Conservation (phyloP, 352 stramenopile genomes). For the Peronospora tabacina region DNA sequence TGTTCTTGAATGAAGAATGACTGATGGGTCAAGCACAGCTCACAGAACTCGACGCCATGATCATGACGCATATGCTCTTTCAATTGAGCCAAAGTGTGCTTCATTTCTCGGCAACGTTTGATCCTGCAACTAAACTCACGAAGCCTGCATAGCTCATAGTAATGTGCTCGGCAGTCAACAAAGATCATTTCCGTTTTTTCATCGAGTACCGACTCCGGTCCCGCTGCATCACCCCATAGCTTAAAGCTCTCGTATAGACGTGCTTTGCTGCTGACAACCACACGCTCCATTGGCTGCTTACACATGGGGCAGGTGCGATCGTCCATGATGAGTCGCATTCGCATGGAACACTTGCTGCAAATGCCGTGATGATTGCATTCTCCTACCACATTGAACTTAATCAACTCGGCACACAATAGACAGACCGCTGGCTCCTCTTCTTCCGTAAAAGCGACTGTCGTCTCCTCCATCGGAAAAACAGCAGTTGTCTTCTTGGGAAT, state of each 20-base stretch:
- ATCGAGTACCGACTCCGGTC: constrained; percentile 55
- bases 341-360: constrained; percentile 75
- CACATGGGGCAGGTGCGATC: constrained; percentile 77
- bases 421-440: constrained; percentile 39
- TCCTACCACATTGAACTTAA: constrained; percentile 62
- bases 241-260: constrained; percentile 60
- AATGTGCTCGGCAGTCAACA: constrained; percentile 56
- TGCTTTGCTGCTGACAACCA: constrained; percentile 47
- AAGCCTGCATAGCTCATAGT: constrained; percentile 43
- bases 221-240: constrained; percentile 66
- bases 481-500: constrained; percentile 7
- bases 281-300: constrained; percentile 56
- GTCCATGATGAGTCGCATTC: constrained; percentile 74
- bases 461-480: background rate
- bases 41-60: constrained; percentile 68
- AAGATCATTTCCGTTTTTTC: constrained; percentile 77
- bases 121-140: constrained; percentile 58
- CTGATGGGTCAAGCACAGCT: constrained; percentile 66
- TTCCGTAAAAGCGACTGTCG: background rate
- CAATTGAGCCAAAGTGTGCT: constrained; percentile 44
- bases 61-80: constrained; percentile 64
- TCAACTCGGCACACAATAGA: constrained; percentile 60
- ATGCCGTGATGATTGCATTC: constrained; percentile 76
- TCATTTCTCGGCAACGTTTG: constrained; percentile 49
- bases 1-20: constrained; percentile 80